Base-by-base conservation (phyloP, 2,329 filamentous ascomycete genomes). In the Tolypocladium inflatum region DNA sequence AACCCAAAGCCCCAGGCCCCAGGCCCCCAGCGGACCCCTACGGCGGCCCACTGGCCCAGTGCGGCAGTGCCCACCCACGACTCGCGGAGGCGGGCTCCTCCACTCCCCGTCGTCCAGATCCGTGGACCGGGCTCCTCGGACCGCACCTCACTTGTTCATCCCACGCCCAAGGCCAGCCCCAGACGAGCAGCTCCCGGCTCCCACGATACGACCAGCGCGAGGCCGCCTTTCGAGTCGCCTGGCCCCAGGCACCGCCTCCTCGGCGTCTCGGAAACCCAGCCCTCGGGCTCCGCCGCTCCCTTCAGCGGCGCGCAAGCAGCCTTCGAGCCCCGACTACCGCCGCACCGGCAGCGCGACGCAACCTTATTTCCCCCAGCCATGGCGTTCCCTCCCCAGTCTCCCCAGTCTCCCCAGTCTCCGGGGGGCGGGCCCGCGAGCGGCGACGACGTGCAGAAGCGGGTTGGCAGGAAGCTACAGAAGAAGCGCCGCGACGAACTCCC, bases 381-480 rank as follows among this genome's bases (percentile, higher is more conserved):
- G 58, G 42, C 55, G 8, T 57, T 42, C 21, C 41, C 57, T 23
- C 19, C 57, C 35, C 35, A 33, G 15, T 56, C 60, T 23, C 60
- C 58, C n/a, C n/a, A n/a, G n/a, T n/a, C 57, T 23, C 19, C 57
- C 35, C 35, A 33, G 15, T 56, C 60, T 23, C 60, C 58, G 1
- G 30, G 21, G 26, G 43, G 42, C 43, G 41, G 26, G 42, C 42
- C 39, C 33, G 43, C 33, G 52, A 38, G 23, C 52, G 23, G 30
- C 45, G 56, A 52, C 54, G 56, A 42, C 15, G 45, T 17, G 13
- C 55, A 51, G 11, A 52, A 23, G 43, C 39, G 43, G 33, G 41
- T 17, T 19, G 23, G 70, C 56, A 74, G 71, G 58, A 81, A 73
- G 63, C 73, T 80, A 19, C 74, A 74, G 39, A 80, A 77, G 68